Conservation (phyloP, 225 moss, liverwort and hornwort genomes). For the Neckera pumila region DNA sequence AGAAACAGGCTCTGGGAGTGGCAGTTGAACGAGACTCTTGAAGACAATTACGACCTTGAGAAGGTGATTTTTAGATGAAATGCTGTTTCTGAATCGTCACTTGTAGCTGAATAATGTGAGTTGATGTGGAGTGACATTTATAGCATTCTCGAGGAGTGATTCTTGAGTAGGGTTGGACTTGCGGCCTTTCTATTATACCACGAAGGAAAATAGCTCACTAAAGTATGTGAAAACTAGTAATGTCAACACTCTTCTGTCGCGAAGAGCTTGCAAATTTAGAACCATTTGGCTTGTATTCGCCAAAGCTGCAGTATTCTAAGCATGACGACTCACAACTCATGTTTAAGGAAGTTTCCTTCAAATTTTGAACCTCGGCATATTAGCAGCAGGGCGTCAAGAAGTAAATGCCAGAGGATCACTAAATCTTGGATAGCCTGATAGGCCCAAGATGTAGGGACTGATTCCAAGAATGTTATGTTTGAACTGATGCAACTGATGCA, state of each 20-base stretch:
- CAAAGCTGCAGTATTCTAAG: background rate
- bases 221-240: background rate
- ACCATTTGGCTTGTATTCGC: background rate
- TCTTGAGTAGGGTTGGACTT: background rate
- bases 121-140: background rate
- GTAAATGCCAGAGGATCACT: background rate
- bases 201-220: background rate
- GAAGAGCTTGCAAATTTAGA: background rate
- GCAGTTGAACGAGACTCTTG: background rate
- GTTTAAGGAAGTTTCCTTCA: background rate
- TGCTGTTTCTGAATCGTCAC: background rate
- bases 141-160: background rate
- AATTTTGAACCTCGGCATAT: background rate
- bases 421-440: background rate
- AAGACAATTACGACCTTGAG: background rate
- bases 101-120: background rate
- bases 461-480: background rate
- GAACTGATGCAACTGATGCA: background rate
- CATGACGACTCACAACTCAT: background rate
- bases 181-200: background rate
- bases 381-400: background rate
- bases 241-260: background rate
- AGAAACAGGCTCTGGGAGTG: background rate
- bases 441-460: background rate
- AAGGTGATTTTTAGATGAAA: background rate